These are phyloP conservation scores for Heimioporus sp. DNA, from an alignment of 768 basidiomycete species.

Conservation along the genomic window DNA sequence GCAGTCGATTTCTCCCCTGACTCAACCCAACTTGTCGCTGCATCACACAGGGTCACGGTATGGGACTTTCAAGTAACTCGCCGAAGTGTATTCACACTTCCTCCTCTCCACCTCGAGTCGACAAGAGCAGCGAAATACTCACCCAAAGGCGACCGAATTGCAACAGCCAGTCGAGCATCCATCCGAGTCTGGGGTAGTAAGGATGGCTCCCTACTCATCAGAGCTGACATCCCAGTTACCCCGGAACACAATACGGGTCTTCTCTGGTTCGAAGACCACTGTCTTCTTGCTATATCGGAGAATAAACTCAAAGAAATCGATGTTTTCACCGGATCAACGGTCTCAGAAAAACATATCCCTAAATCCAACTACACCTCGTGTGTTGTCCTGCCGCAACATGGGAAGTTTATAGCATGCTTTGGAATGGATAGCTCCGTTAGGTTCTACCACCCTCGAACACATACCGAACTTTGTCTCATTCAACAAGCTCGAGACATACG, in stretches of 20 bases:
- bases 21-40: neutral
- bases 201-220: neutral
- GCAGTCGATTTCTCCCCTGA: conserved; percentile 5
- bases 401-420: conserved; percentile 3
- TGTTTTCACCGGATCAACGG: neutral
- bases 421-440: no score
- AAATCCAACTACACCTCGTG: neutral
- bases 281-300: neutral
- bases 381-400: neutral
- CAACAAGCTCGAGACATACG: neutral
- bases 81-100: no score
- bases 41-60: no score
- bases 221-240: neutral
- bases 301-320: neutral
- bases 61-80: no score
- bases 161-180: no score
- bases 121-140: neutral
- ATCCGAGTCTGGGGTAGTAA: no score
- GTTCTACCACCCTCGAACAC: no score
- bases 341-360: neutral
- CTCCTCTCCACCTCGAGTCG: no score
- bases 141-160: neutral
- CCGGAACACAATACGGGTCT: neutral
- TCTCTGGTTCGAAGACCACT: conserved; percentile 2
- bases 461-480: neutral